A percentile compares a stretch with the other conserved stretches of the same genome.
phyloP scores from a whole-genome alignment of 805 yeast genomes.

The Metschnikowia matae region DNA sequence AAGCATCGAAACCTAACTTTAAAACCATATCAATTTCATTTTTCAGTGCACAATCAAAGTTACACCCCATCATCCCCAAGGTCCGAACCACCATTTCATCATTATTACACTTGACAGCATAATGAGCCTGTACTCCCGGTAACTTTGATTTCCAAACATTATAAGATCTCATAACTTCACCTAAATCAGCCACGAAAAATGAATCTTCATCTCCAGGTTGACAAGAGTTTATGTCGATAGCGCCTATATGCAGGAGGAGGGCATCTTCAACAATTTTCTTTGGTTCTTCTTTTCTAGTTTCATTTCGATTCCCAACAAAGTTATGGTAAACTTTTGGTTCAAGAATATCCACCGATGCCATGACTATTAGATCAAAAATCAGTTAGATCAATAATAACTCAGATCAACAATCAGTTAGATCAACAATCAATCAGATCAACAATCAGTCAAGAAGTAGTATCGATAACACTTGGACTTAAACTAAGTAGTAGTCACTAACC shows the following conservation, averaged over 20 bases:
- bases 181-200: conserved; percentile 83
- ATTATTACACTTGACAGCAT: conserved; percentile 94
- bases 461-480: too few relatives aligned
- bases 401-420: too few relatives aligned
- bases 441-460: too few relatives aligned
- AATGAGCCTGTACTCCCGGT: conserved; percentile 80
- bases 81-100: conserved; percentile 54
- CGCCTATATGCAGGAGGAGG: conserved; percentile 34
- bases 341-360: neutral
- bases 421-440: too few relatives aligned
- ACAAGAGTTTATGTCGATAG: conserved; percentile 54
- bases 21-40: conserved; percentile 71
- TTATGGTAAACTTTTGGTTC: neutral
- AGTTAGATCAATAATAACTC: too few relatives aligned
- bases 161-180: conserved; percentile 60
- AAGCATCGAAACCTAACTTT: conserved; percentile 56
- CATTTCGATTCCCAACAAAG: neutral
- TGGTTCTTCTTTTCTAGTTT: neutral
- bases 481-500: too few relatives aligned
- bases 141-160: conserved; percentile 59
- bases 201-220: conserved; percentile 78
- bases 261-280: conserved; percentile 33
- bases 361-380: too few relatives aligned
- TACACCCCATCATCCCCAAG: conserved; percentile 60
- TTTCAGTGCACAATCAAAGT: conserved; percentile 92